These are phyloP conservation scores for Cladosporium sp. DNA, from an alignment of 2,329 filamentous ascomycete species.

Conservation along the genomic window DNA sequence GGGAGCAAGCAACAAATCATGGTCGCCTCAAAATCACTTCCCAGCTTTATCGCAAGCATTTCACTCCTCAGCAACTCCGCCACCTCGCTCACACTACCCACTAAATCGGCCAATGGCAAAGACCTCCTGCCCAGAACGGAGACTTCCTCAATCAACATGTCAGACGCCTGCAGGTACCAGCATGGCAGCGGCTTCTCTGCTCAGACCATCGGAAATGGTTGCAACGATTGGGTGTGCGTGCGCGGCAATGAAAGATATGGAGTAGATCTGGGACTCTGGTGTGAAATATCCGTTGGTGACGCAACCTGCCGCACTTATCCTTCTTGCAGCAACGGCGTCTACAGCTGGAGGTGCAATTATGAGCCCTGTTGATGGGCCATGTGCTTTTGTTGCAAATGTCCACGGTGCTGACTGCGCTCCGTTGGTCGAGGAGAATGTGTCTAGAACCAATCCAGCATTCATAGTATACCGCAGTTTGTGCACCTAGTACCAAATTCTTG, in stretches of 20 bases:
- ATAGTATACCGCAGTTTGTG: no score
- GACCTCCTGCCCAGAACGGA: background rate
- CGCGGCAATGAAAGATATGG: background rate
- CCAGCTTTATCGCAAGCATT: background rate
- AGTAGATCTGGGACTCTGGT: background rate
- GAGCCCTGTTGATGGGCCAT: no score
- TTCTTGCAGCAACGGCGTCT: background rate
- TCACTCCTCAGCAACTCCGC: background rate
- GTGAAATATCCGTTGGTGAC: background rate
- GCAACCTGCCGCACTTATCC: background rate
- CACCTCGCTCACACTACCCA: background rate
- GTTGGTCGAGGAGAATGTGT: no score
- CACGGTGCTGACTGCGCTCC: no score
- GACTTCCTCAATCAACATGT: background rate
- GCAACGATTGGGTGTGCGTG: background rate
- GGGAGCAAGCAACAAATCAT: background rate
- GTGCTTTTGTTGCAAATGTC: no score
- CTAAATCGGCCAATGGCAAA: background rate
- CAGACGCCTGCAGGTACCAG: background rate
- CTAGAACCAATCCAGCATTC: no score
- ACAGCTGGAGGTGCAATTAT: background rate
- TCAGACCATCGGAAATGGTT: background rate
- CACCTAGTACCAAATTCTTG: no score
- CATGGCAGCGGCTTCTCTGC: background rate
- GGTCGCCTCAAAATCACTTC: background rate